A percentile compares a stretch with the other conserved stretches of the same genome.
Conservation (phyloP, 352 stramenopile genomes). For the Pythium chondricola region DNA sequence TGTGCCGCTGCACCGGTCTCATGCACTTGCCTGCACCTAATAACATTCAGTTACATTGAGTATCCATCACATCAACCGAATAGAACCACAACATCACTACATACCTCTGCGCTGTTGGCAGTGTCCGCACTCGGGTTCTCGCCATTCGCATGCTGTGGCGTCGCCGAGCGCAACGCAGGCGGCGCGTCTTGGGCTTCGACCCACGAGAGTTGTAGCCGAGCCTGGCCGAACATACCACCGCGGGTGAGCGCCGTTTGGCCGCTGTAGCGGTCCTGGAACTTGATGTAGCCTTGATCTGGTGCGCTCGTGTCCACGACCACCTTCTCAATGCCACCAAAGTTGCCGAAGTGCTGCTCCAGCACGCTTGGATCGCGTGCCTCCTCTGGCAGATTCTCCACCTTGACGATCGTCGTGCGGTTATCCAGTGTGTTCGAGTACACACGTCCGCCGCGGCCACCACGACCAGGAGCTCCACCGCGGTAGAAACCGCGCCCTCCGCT, state of each 20-base stretch:
- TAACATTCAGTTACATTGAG: too few species aligned
- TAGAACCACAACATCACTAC: too few species aligned
- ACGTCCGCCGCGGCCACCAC: conserved; percentile 29
- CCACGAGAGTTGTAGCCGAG: conserved; percentile 56
- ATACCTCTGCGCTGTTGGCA: too few species aligned
- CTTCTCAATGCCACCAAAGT: conserved; percentile 73
- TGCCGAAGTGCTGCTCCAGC: conserved; percentile 81
- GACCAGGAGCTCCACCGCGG: conserved; percentile 38
- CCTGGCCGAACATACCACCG: conserved; percentile 49
- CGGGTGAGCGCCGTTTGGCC: conserved; percentile 62
- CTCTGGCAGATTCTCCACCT: conserved; percentile 67
- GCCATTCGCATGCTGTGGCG: conserved; percentile 1
- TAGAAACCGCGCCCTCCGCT: conserved; percentile 32
- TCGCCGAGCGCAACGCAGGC: conserved; percentile 24
- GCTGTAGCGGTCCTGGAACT: conserved; percentile 78
- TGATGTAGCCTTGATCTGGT: conserved; percentile 57
- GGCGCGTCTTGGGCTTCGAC: conserved; percentile 56
- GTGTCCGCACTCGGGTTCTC: too few species aligned
- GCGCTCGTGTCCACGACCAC: conserved; percentile 54
- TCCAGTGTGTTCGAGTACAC: conserved; percentile 66
- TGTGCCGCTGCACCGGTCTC: too few species aligned
- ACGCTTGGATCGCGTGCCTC: conserved; percentile 70
- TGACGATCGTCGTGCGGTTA: conserved; percentile 82
- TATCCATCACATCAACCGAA: too few species aligned
- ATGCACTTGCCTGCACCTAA: too few species aligned